Percentiles rank a stretch among this genome's conserved stretches.
Conservation (phyloP, 2,329 filamentous ascomycete species). For the Monilinia aucupariae region DNA sequence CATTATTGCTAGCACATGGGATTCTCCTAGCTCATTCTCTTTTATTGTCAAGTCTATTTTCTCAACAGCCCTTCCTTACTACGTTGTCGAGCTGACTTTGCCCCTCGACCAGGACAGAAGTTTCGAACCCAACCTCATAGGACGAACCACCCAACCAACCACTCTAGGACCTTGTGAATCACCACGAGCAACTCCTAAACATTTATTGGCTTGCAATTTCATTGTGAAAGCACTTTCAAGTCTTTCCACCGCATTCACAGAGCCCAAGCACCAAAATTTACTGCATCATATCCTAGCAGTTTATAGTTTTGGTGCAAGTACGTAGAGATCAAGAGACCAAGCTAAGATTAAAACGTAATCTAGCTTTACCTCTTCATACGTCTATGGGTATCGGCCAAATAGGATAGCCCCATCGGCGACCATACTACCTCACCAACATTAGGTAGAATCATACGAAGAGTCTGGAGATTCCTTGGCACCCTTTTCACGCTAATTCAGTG, state of each 20-base stretch:
- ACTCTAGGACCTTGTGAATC: background rate
- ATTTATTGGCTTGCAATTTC: background rate
- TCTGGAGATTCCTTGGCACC: background rate
- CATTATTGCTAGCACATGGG: conserved; percentile 3
- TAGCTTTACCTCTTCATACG: background rate
- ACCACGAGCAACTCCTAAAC: background rate
- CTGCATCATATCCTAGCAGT: conserved; percentile 1
- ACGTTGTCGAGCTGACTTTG: conserved; percentile 1
- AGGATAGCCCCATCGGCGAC: conserved; percentile 9
- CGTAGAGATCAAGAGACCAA: conserved; percentile 7
- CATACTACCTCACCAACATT: background rate
- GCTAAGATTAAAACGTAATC: conserved; percentile 8
- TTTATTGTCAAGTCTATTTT: conserved; percentile 3
- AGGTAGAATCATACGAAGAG: background rate
- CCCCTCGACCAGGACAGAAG: background rate
- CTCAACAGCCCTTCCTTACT: conserved; percentile 1
- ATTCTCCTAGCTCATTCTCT: background rate
- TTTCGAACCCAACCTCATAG: background rate
- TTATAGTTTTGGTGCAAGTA: conserved; percentile 5
- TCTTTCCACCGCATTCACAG: conserved; percentile 4
- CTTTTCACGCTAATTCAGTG: background rate
- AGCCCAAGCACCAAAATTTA: background rate
- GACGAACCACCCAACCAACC: background rate
- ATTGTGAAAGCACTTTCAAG: background rate
- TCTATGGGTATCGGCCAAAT: background rate